Evolutionary conservation across 179 eudicot genomes (phyloP).

Genomic region (Vitellaria paradoxa): DNA sequence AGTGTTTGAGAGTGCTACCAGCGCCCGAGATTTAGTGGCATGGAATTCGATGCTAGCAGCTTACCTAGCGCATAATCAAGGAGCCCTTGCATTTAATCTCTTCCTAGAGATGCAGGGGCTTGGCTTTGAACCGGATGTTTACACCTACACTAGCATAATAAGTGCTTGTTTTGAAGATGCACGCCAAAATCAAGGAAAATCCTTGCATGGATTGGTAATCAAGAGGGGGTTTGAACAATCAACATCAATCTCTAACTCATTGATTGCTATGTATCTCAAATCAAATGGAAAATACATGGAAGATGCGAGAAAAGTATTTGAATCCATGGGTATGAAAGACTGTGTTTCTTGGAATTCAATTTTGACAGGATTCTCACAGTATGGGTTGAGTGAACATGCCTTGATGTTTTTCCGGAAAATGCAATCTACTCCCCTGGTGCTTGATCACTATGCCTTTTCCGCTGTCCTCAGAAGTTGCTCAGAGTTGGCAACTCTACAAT

Average conservation of each 20-base stretch:
- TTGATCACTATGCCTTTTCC: constrained; percentile 69
- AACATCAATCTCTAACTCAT: constrained; percentile 53
- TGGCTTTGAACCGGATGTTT: constrained; percentile 56
- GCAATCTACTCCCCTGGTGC: constrained; percentile 36
- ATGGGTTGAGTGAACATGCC: constrained; percentile 59
- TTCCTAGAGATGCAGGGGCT: constrained; percentile 50
- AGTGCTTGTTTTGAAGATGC: constrained; percentile 56
- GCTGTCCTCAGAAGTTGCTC: constrained; percentile 65
- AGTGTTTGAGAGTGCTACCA: constrained; percentile 40
- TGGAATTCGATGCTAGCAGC: constrained; percentile 87
- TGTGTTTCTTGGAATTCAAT: constrained; percentile 73
- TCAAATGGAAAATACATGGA: constrained; percentile 39
- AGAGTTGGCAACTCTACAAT: constrained; percentile 53
- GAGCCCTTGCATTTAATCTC: constrained; percentile 42
- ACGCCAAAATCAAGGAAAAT: constrained; percentile 34
- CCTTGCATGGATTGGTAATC: too few relatives aligned
- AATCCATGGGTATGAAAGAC: constrained; percentile 44
- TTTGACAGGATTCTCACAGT: constrained; percentile 62
- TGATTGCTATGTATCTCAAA: constrained; percentile 71
- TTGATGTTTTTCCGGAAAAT: constrained; percentile 50
- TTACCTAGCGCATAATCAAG: constrained; percentile 47
- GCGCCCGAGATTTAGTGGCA: constrained; percentile 52
- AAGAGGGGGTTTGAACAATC: constrained; percentile 29
- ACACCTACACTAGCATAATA: constrained; percentile 54
- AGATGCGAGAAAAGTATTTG: constrained; percentile 59